phyloP scores from a whole-genome alignment of 2,329 filamentous ascomycete genomes.

The Penicillium sp. region DNA sequence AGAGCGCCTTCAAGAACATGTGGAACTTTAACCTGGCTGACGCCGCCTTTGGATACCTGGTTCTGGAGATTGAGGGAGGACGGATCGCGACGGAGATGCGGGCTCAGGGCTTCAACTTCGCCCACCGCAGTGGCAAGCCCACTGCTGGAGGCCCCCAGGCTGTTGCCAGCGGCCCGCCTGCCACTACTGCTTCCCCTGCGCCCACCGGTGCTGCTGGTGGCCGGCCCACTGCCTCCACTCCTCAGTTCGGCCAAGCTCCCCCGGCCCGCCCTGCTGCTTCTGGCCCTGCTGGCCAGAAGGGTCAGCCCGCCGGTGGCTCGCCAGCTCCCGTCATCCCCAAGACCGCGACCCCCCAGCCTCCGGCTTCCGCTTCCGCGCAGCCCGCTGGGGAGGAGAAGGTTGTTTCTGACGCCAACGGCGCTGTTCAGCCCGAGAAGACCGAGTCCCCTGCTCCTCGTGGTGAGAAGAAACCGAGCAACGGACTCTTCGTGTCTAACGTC shows the following conservation, averaged over 20 bases:
- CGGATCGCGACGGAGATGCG: conserved; percentile 98
- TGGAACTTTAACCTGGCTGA: conserved; percentile 99
- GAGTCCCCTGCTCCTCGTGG: conserved; percentile 56
- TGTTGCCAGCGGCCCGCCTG: conserved; percentile 27
- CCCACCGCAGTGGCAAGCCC: conserved; percentile 87
- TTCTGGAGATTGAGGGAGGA: conserved; percentile 91
- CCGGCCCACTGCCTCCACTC: conserved; percentile 34
- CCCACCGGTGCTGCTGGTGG: conserved; percentile 37
- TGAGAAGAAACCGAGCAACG: conserved; percentile 68
- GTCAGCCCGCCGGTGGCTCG: conserved; percentile 36
- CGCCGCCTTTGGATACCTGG: conserved; percentile 93
- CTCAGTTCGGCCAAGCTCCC: conserved; percentile 44
- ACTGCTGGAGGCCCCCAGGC: conserved; percentile 35
- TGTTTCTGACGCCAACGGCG: conserved; percentile 53
- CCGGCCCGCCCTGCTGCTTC: conserved; percentile 31
- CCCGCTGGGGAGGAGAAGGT: conserved; percentile 49
- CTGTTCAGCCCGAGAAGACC: conserved; percentile 45
- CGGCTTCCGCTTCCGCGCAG: conserved; percentile 40
- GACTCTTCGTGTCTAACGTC: conserved; percentile 85
- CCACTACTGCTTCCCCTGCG: conserved; percentile 36
- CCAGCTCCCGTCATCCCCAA: conserved; percentile 46
- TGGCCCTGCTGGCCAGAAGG: conserved; percentile 31
- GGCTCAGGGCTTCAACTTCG: conserved; percentile 98
- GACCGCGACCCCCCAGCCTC: conserved; percentile 36
- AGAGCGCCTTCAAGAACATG: conserved; percentile 99